Conservation (phyloP, 495 filamentous ascomycete species). For the Lindgomyces ingoldianus region DNA sequence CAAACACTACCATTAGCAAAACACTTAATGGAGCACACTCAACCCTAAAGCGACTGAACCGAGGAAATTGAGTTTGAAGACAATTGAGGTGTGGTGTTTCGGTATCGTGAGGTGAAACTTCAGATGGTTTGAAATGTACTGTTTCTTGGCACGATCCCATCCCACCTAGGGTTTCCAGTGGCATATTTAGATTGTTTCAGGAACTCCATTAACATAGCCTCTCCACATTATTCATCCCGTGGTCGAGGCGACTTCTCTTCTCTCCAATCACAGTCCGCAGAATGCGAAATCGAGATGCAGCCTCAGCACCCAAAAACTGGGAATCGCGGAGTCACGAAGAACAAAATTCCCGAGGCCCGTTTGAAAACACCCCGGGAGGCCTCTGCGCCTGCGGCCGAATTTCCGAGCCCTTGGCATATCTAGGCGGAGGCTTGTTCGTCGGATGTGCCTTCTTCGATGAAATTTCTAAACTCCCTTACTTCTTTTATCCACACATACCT, state of each 20-base stretch:
- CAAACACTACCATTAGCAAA: not conserved
- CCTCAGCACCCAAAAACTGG: too few species aligned
- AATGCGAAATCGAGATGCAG: not conserved
- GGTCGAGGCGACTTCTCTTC: not conserved
- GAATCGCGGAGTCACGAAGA: too few species aligned
- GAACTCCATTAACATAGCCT: not conserved
- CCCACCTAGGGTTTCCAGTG: not conserved
- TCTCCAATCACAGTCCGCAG: not conserved
- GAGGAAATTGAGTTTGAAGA: not conserved
- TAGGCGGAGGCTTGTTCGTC: not conserved
- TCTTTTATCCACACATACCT: slow-evolving; percentile 44
- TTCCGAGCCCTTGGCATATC: not conserved
- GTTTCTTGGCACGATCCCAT: not conserved
- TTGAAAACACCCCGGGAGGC: too few species aligned
- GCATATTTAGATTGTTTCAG: not conserved
- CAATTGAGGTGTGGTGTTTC: not conserved
- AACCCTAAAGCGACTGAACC: not conserved
- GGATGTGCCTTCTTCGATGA: slow-evolving; percentile 25
- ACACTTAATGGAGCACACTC: not conserved
- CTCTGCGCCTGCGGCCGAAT: too few species aligned
- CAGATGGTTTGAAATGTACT: not conserved
- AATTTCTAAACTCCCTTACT: slow-evolving; percentile 39
- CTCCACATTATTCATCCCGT: not conserved
- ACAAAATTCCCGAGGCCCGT: too few species aligned
- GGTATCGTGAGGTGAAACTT: not conserved